Evolutionary conservation across 768 basidiomycete genomes (phyloP).

Genomic region (Mrakia blollopis): DNA sequence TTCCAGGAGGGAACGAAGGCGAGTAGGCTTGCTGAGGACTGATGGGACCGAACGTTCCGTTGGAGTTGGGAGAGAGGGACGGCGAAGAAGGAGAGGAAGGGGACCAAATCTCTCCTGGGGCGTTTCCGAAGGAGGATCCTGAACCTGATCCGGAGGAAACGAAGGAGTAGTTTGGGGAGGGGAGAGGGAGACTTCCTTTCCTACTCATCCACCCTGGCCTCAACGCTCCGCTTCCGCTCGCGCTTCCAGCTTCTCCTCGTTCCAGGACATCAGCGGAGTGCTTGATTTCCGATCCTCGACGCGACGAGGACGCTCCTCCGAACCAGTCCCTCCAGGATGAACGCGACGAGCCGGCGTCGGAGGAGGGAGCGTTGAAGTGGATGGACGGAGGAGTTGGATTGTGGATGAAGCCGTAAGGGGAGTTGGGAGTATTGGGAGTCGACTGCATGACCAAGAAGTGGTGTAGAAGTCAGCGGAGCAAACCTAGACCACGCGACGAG

Average conservation of each 20-base stretch:
- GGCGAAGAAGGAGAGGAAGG: neutral
- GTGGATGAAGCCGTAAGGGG: conserved; percentile 13
- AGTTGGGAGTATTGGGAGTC: conserved; percentile 12
- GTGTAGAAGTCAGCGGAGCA: neutral
- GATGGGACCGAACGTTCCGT: neutral
- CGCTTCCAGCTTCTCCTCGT: neutral
- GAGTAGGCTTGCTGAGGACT: neutral
- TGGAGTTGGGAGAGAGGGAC: neutral
- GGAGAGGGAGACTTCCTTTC: conserved; percentile 12
- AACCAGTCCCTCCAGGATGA: conserved; percentile 22
- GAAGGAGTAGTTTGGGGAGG: neutral
- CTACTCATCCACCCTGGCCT: conserved; percentile 13
- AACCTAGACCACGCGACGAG: neutral
- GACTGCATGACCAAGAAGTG: neutral
- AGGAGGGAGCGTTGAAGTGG: neutral
- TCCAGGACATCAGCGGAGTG: neutral
- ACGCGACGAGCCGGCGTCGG: conserved; percentile 6
- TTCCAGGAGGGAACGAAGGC: neutral
- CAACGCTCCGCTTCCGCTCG: neutral
- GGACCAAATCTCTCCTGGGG: conserved; percentile 20
- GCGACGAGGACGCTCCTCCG: conserved; percentile 3
- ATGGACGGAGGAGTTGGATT: conserved; percentile 11
- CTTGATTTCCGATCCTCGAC: neutral
- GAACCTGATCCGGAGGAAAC: conserved; percentile 9
- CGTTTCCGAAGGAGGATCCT: conserved; percentile 18